Base-by-base conservation (phyloP, 139 green algal genomes). In the Chlorella sorokiniana region DNA sequence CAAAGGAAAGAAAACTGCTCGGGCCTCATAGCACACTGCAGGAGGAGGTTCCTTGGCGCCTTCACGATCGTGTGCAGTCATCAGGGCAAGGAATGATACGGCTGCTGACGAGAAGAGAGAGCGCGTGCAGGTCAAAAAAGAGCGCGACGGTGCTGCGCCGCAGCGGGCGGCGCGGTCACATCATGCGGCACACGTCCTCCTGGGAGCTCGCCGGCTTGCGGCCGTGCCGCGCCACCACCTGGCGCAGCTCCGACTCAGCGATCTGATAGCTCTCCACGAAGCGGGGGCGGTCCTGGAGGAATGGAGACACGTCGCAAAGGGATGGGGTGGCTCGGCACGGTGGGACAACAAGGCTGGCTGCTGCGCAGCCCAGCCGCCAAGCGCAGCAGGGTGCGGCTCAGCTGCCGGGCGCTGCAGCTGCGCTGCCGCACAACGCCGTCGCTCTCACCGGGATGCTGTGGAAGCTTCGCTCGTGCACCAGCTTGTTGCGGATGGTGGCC, bases 391-490 rank as follows among this genome's bases (percentile, higher is more conserved):
- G n/a, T n/a, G n/a, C n/a, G 16, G 48, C 14, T 16, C 14, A 16
- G 48, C 48, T 59, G 48, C 48, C 48, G 11, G 14, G 48, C 48
- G 48, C 11, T 59, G 16, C 48, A 59, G 48, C 56, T n/a, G 22
- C 18, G 56, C 18, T 71, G 59, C 27, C 7, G 16, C 27, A 8
- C n/a, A 22, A 14, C 59, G 8, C n/a, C 59, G 22, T 14, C 22
- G 6, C 23, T n/a, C 76, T 45, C 45, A 83, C 77, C 27, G 78
- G 78, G 51, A 83, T 83, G 48, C 11, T 3, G 78, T 83, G 54
- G 78, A 83, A 83, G 65, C 52, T 22, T n/a, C 44, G 67, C 65
- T 83, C 78, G 29, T 83, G 78, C n/a, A 83, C 78, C 48, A 83
- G 51, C 65, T 83, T 83, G 78, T 83, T 83, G 20, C 78, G 65